phyloP scores from a whole-genome alignment of 2,329 filamentous ascomycete genomes.

The Tolypocladium tundrense region DNA sequence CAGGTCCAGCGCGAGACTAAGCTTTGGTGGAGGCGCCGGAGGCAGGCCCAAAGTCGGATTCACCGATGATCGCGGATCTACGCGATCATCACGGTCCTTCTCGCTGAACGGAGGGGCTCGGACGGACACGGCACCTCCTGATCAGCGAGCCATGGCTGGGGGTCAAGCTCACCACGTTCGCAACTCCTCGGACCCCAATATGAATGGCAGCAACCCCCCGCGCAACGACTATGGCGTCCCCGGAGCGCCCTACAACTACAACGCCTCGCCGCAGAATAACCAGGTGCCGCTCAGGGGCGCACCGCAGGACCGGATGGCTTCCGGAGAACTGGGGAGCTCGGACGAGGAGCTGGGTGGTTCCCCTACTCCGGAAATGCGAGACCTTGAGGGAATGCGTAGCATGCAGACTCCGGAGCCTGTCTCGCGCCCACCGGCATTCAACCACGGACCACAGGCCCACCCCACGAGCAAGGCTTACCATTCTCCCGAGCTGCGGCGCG shows the following conservation, averaged over 20 bases:
- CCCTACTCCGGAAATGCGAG: conserved; percentile 31
- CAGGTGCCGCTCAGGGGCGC: conserved; percentile 28
- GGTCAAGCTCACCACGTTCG: conserved; percentile 28
- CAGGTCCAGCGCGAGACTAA: conserved; percentile 46
- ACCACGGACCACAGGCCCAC: conserved; percentile 60
- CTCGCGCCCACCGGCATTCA: conserved; percentile 66
- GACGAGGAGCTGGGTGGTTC: conserved; percentile 38
- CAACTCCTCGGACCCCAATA: conserved; percentile 37
- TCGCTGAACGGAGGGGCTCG: conserved; percentile 33
- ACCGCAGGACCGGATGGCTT: conserved; percentile 32
- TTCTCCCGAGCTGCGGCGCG: conserved; percentile 66
- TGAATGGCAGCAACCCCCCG: conserved; percentile 10
- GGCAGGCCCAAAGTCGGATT: conserved; percentile 44
- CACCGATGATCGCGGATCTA: conserved; percentile 40
- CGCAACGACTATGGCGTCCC: conserved; percentile 12
- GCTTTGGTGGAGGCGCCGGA: conserved; percentile 25
- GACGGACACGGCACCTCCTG: conserved; percentile 42
- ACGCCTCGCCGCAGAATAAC: conserved; percentile 21
- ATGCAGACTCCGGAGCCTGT: conserved; percentile 67
- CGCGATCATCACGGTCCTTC: conserved; percentile 42
- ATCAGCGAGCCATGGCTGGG: conserved; percentile 23
- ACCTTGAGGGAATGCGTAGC: conserved; percentile 42
- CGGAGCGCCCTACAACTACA: conserved; percentile 12
- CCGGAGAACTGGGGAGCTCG: conserved; percentile 45
- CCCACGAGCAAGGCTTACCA: conserved; percentile 61